Evolutionary conservation across 305 asterid genomes (phyloP).

Genomic region (Withania somnifera): DNA sequence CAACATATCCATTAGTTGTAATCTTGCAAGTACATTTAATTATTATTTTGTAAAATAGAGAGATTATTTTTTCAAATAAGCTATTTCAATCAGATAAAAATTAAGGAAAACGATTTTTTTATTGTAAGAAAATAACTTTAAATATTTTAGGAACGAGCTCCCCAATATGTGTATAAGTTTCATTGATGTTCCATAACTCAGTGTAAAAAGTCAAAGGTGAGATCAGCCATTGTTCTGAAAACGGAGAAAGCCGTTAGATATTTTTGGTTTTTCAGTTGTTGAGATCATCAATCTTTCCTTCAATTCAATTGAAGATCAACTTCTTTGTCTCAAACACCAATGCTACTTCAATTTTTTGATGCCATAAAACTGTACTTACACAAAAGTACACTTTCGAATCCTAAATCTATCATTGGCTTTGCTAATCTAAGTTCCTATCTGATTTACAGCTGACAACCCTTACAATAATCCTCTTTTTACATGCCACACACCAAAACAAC

Average conservation of each 20-base stretch:
- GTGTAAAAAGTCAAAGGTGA: not conserved
- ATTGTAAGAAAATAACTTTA: too few species aligned
- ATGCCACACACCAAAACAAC: too few species aligned
- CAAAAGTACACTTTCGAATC: not conserved
- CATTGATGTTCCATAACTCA: not conserved
- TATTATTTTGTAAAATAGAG: too few species aligned
- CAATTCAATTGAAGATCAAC: not conserved
- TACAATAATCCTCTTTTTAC: too few species aligned
- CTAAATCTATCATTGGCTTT: not conserved
- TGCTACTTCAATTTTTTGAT: not conserved
- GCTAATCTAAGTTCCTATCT: not conserved
- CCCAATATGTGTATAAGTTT: not conserved
- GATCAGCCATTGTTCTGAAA: not conserved
- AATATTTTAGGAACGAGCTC: not conserved
- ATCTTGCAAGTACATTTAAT: too few species aligned
- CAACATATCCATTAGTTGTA: too few species aligned
- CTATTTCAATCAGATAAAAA: too few species aligned
- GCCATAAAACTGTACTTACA: not conserved
- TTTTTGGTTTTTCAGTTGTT: not conserved
- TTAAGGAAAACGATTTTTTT: too few species aligned
- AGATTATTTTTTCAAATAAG: too few species aligned
- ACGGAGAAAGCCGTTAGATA: constrained; percentile 1
- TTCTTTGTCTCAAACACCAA: not conserved
- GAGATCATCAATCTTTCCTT: not conserved
- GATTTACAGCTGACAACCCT: not conserved